These are phyloP conservation scores for Leccinum pellstonianum DNA, from an alignment of 768 basidiomycete species.

Conservation along the genomic window DNA sequence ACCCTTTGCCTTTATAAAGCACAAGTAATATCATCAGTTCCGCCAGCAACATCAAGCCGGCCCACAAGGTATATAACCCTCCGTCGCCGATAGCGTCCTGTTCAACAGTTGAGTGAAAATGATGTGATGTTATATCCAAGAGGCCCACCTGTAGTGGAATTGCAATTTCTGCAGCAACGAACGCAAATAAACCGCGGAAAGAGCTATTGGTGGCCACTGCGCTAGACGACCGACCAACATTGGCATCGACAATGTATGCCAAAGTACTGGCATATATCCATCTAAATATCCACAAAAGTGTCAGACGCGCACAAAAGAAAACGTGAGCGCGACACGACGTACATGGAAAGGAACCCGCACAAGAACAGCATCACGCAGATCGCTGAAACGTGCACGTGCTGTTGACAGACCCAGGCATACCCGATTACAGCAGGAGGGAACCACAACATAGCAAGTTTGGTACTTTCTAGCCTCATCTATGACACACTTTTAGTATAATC, in stretches of 20 bases:
- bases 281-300: conserved; percentile 27
- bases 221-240: conserved; percentile 74
- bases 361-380: conserved; percentile 75
- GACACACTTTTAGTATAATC: not conserved
- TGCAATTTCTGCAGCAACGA: conserved; percentile 70
- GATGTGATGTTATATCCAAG: not conserved
- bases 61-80: conserved; percentile 72
- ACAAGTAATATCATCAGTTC: conserved; percentile 60
- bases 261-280: conserved; percentile 70
- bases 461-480: conserved; percentile 76
- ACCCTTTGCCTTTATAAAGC: conserved; percentile 55
- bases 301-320: not conserved
- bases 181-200: conserved; percentile 68
- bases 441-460: conserved; percentile 49
- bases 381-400: conserved; percentile 63
- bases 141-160: conserved; percentile 60
- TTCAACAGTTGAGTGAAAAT: not conserved
- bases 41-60: conserved; percentile 52
- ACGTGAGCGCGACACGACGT: conserved; percentile 32
- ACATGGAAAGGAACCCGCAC: conserved; percentile 75
- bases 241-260: conserved; percentile 87
- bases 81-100: conserved; percentile 78
- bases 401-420: conserved; percentile 75
- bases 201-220: conserved; percentile 76
- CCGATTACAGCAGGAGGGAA: conserved; percentile 60